phyloP scores from a whole-genome alignment of 2,329 filamentous ascomycete species.

The Mariannaea elegans region DNA sequence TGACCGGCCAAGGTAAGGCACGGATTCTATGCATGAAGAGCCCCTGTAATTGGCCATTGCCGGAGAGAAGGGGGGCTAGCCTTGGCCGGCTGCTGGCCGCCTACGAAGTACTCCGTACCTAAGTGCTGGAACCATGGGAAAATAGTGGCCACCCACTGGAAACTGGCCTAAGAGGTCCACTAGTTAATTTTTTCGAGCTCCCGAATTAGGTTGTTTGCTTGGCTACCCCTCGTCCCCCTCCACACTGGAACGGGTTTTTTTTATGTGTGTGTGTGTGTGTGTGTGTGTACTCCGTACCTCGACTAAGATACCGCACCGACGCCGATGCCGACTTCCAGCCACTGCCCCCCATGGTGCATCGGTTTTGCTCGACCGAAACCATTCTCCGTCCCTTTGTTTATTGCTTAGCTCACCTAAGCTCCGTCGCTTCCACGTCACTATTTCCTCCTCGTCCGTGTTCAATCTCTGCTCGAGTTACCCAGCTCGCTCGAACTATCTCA shows the following conservation, averaged over 20 bases:
- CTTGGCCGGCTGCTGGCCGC: constrained; percentile 12
- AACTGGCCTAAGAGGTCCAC: neutral
- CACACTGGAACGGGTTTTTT: constrained; percentile 25
- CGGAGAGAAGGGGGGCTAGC: too few species aligned
- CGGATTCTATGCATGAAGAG: constrained; percentile 17
- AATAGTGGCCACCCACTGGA: neutral
- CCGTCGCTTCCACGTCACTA: neutral
- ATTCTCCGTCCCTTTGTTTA: neutral
- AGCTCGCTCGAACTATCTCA: neutral
- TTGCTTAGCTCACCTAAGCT: neutral
- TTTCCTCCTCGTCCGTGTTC: neutral
- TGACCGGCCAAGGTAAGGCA: constrained; percentile 7
- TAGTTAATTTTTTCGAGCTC: neutral
- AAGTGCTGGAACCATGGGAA: constrained; percentile 20
- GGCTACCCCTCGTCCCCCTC: constrained; percentile 8
- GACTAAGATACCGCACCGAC: too few species aligned
- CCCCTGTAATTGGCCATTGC: constrained; percentile 33
- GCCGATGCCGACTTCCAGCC: constrained; percentile 18
- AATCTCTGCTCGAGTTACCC: neutral
- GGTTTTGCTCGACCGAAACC: constrained; percentile 15
- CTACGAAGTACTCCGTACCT: too few species aligned
- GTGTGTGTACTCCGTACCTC: too few species aligned
- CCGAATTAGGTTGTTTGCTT: too few species aligned
- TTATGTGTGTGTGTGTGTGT: constrained; percentile 1
- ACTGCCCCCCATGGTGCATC: neutral